Conservation (phyloP, 2,329 filamentous ascomycete genomes). For the Paracorniculantispora psalliotae region DNA sequence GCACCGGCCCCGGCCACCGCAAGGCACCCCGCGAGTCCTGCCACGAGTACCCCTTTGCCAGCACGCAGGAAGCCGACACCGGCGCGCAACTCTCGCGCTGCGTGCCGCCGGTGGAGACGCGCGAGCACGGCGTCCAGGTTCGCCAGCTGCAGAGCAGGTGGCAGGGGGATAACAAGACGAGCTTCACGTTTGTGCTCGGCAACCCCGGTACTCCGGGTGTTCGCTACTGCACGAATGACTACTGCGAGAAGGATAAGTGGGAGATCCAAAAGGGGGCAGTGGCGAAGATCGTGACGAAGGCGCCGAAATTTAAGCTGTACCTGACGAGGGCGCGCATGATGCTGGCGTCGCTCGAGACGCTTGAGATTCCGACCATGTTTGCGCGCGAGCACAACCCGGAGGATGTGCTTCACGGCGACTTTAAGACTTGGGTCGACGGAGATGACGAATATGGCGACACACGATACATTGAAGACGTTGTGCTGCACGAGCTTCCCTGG, state of each 20-base stretch:
- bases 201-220: slow-evolving; percentile 14
- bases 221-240: slow-evolving; percentile 18
- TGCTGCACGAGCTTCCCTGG: slow-evolving; percentile 17
- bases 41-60: slow-evolving; percentile 19
- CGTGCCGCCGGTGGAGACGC: slow-evolving; percentile 16
- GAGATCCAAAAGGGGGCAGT: slow-evolving; percentile 17
- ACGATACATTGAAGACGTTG: slow-evolving; percentile 16
- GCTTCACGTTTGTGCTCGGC: slow-evolving; percentile 17
- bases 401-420: slow-evolving; percentile 10
- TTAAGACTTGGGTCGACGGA: slow-evolving; percentile 14
- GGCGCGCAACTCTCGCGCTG: slow-evolving; percentile 19
- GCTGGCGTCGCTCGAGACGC: slow-evolving; percentile 12
- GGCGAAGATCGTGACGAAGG: slow-evolving; percentile 12
- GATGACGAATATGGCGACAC: slow-evolving; percentile 4
- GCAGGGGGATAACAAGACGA: slow-evolving; percentile 8
- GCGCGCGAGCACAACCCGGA: slow-evolving; percentile 14
- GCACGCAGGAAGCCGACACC: slow-evolving; percentile 10
- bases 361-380: slow-evolving; percentile 14
- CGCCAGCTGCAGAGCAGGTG: slow-evolving; percentile 4
- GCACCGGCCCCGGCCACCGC: slow-evolving; percentile 16
- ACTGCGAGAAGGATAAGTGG: slow-evolving; percentile 19
- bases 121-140: slow-evolving; percentile 13
- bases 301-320: slow-evolving; percentile 18
- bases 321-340: slow-evolving; percentile 17
- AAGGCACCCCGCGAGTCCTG: slow-evolving; percentile 13